phyloP scores from a whole-genome alignment of 257 asterid species.

The Capsicum pubescens region DNA sequence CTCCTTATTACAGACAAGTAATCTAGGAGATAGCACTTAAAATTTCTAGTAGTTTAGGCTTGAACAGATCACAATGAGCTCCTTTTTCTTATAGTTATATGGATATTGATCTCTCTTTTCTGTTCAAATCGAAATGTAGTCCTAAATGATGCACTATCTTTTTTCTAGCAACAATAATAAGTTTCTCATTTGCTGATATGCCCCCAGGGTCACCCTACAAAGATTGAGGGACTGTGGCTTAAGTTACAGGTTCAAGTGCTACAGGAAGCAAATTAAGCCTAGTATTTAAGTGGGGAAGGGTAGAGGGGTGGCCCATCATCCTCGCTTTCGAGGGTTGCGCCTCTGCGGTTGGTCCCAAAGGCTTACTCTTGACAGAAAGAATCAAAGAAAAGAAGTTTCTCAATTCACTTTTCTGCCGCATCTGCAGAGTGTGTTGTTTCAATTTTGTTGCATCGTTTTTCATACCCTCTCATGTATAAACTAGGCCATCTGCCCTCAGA shows the following conservation, averaged over 20 bases:
- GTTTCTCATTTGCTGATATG: not conserved
- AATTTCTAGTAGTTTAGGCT: constrained; percentile 18
- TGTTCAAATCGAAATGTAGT: not conserved
- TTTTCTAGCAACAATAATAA: not conserved
- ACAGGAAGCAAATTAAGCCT: not conserved
- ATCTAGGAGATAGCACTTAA: not conserved
- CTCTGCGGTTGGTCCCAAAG: not conserved
- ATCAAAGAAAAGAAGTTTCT: not conserved
- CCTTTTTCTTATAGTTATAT: not conserved
- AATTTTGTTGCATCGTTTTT: not conserved
- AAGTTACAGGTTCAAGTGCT: not conserved
- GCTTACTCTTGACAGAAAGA: not conserved
- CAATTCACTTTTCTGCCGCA: not conserved
- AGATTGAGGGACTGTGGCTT: not conserved
- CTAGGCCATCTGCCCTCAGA: not conserved
- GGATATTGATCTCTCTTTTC: not conserved
- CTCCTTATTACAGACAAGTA: constrained; percentile 11
- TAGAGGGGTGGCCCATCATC: not conserved
- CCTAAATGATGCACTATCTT: not conserved
- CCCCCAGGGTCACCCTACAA: not conserved
- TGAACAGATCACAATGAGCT: not conserved
- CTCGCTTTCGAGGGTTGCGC: not conserved
- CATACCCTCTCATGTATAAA: not conserved
- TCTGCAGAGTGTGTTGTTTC: not conserved
- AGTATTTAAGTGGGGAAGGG: not conserved